phyloP scores from a whole-genome alignment of 306 rosid species.

The Cicer yamashitae region DNA sequence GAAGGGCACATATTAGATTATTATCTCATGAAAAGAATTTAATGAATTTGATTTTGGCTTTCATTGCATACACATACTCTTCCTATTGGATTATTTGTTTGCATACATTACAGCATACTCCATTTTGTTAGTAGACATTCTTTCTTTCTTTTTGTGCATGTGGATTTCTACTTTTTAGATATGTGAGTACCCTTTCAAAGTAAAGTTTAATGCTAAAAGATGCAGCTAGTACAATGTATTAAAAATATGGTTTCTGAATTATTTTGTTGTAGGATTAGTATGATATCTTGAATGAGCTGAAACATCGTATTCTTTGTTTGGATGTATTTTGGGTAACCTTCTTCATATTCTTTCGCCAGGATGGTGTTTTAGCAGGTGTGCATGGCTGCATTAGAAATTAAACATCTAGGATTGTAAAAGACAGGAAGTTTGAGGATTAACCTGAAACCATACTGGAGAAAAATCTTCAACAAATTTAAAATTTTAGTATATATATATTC shows the following conservation, averaged over 20 bases:
- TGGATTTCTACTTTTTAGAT: background rate
- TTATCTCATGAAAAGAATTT: background rate
- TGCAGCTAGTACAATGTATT: background rate
- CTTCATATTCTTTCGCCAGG: background rate
- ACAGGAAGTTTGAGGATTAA: too few species aligned
- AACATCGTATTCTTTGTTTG: slow-evolving; percentile 29
- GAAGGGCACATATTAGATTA: background rate
- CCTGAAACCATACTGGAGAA: too few species aligned
- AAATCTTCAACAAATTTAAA: too few species aligned
- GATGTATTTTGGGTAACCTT: slow-evolving; percentile 24
- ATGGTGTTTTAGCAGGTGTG: background rate
- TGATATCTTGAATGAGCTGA: slow-evolving; percentile 16
- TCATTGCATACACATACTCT: background rate
- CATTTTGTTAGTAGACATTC: background rate
- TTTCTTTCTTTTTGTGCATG: background rate
- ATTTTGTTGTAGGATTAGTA: slow-evolving; percentile 1
- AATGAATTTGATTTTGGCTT: slow-evolving; percentile 1
- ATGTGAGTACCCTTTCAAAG: slow-evolving; percentile 22
- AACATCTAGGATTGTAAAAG: too few species aligned
- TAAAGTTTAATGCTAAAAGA: slow-evolving; percentile 4
- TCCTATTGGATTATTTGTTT: slow-evolving; percentile 23
- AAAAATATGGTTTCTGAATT: background rate
- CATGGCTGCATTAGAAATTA: background rate
- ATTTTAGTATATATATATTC: too few species aligned
- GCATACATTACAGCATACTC: background rate